Percentiles rank a stretch among this genome's conserved stretches.
Conservation (phyloP, 2,329 filamentous ascomycete species). For the Alternaria postmessia region DNA sequence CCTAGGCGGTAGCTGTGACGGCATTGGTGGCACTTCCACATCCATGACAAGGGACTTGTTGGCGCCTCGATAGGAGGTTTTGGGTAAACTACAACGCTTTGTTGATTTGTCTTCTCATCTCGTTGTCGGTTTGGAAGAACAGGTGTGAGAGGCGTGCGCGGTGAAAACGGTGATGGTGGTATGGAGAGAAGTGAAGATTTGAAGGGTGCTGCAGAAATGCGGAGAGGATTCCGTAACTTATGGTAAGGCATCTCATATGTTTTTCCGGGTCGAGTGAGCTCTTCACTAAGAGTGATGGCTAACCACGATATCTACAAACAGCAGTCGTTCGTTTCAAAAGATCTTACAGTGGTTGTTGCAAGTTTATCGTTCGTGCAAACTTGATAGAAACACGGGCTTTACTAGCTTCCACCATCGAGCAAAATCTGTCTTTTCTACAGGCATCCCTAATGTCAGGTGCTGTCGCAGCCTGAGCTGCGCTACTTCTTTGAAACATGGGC, state of each 20-base stretch:
- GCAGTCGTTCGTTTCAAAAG: neutral
- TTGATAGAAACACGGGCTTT: neutral
- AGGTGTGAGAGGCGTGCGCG: conserved; percentile 36
- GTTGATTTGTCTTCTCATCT: neutral
- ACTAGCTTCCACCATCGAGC: neutral
- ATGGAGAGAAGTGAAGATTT: conserved; percentile 55
- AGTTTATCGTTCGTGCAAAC: neutral
- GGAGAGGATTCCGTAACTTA: conserved; percentile 7
- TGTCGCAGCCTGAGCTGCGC: neutral
- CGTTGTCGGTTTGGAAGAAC: conserved; percentile 3
- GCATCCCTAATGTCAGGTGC: neutral
- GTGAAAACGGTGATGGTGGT: conserved; percentile 56
- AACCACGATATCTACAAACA: neutral
- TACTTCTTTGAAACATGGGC: conserved; percentile 9
- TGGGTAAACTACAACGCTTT: conserved; percentile 18
- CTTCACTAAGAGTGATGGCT: neutral
- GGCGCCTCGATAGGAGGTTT: conserved; percentile 31
- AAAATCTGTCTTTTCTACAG: neutral
- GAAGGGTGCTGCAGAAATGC: conserved; percentile 52
- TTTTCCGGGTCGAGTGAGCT: neutral
- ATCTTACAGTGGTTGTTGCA: neutral
- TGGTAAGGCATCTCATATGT: neutral
- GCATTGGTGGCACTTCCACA: conserved; percentile 64
- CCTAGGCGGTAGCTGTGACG: conserved; percentile 57
- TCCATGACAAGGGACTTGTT: conserved; percentile 54